Evolutionary conservation across 805 yeast genomes (phyloP).

Genomic region (Metschnikowia vanudenii): DNA sequence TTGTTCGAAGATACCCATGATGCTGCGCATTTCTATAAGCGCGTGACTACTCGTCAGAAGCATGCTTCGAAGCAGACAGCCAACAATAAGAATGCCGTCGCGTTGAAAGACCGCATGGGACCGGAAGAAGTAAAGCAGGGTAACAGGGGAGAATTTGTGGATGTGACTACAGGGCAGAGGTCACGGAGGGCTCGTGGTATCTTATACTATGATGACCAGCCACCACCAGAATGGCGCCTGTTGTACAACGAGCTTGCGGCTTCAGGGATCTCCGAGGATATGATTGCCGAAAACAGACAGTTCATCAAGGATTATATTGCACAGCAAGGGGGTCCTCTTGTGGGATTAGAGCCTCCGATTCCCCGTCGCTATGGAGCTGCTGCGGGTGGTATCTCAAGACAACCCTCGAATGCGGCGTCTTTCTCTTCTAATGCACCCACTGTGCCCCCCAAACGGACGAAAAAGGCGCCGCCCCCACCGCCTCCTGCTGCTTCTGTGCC

Average conservation of each 20-base stretch:
- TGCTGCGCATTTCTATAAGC: conserved; percentile 80
- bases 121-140: conserved; percentile 41
- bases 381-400: not conserved
- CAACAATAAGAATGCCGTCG: conserved; percentile 84
- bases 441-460: conserved; percentile 9
- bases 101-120: conserved; percentile 52
- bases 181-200: conserved; percentile 55
- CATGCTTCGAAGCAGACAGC: conserved; percentile 85
- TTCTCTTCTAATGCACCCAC: conserved; percentile 5
- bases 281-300: conserved; percentile 83
- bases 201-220: conserved; percentile 70
- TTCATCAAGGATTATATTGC: conserved; percentile 77
- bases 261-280: conserved; percentile 81
- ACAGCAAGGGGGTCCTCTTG: conserved; percentile 74
- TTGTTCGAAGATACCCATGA: conserved; percentile 86
- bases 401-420: not conserved
- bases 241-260: conserved; percentile 69
- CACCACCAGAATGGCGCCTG: conserved; percentile 83
- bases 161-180: conserved; percentile 52
- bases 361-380: conserved; percentile 45
- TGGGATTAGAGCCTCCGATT: conserved; percentile 81
- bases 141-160: conserved; percentile 61
- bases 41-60: conserved; percentile 71
- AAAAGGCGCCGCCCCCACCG: conserved; percentile 22
- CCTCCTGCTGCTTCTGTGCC: conserved; percentile 9